Conservation (phyloP, 768 basidiomycete species). For the Pisolithus orientalis region DNA sequence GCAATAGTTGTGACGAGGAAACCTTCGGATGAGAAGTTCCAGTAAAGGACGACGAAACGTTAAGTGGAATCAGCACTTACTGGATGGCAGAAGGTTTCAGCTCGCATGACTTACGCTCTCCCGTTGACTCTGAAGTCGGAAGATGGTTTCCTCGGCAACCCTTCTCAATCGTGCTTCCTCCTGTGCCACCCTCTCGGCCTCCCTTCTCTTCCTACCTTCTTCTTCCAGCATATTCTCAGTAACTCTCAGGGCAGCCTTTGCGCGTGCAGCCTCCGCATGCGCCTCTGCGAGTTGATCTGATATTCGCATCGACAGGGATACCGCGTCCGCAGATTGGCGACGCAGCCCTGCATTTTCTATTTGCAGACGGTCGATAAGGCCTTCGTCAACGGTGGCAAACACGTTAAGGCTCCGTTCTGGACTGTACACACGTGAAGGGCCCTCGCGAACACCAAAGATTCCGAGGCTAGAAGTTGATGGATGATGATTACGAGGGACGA, state of each 20-base stretch:
- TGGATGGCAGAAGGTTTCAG: background rate
- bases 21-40: too few relatives aligned
- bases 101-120: slow-evolving; percentile 1
- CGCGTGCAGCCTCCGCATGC: slow-evolving; percentile 52
- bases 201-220: slow-evolving; percentile 50
- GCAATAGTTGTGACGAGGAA: too few relatives aligned
- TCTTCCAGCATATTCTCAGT: slow-evolving; percentile 56
- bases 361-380: slow-evolving; percentile 55
- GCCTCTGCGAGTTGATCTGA: slow-evolving; percentile 66
- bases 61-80: background rate
- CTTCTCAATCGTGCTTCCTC: slow-evolving; percentile 43
- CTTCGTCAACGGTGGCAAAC: slow-evolving; percentile 31
- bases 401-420: slow-evolving; percentile 23
- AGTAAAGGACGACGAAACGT: background rate
- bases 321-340: slow-evolving; percentile 62
- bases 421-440: slow-evolving; percentile 38
- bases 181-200: slow-evolving; percentile 48
- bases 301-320: slow-evolving; percentile 56
- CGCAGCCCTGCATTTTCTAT: slow-evolving; percentile 59
- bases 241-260: slow-evolving; percentile 47
- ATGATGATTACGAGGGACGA: slow-evolving; percentile 40
- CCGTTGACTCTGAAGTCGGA: slow-evolving; percentile 26
- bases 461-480: slow-evolving; percentile 34
- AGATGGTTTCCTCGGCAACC: slow-evolving; percentile 45
- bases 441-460: slow-evolving; percentile 26